Evolutionary conservation across 2,329 filamentous ascomycete genomes (phyloP), one percentile per base, ranked within the genome.

Genomic region (Ophiostoma novo-ulmi): DNA sequence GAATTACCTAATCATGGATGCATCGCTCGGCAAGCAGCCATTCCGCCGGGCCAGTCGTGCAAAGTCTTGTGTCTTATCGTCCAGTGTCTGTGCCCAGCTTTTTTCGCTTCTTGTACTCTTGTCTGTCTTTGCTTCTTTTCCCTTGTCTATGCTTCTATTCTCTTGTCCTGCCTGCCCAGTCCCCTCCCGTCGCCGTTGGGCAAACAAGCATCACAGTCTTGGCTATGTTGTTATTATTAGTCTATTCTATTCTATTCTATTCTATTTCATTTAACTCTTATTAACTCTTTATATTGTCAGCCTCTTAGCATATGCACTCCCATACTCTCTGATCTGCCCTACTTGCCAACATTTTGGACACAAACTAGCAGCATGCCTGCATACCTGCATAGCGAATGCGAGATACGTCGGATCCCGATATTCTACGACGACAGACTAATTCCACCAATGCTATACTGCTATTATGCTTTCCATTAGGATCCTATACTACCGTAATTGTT

Each of bases 121-220:
- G 44, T 48, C 44, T 17, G 1, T 48, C n/a, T 31, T 31, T 31
- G 31, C 31, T 48, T 48, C 44, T n/a, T 48, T 17, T 48, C 38
- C 11, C 44, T 48, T 48, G 5, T 48, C 17, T 48, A 20, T 17
- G 14, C 44, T 48, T 48, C 44, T 48, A 3, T 48, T 20, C 44
- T 48, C 44, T 48, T 48, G 17, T 48, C 44, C 17, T 48, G 52
- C 22, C 52, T 20, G 52, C 52, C n/a, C 52, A 58, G 52, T 58
- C 52, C 22, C n/a, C 10, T 58, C 52, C 52, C 52, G 52, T 26
- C 10, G 52, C 52, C 52, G 52, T 58, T 58, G 52, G 48, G 13
- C 52, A 58, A 58, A 58, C n/a, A 58, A 58, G 52, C 52, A 58
- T 26, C 44, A 5, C 44, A 22, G n/a, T 58, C 52, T 58, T 58